Conservation (phyloP, 305 asterid species). For the Solanum aculeatissimum region DNA sequence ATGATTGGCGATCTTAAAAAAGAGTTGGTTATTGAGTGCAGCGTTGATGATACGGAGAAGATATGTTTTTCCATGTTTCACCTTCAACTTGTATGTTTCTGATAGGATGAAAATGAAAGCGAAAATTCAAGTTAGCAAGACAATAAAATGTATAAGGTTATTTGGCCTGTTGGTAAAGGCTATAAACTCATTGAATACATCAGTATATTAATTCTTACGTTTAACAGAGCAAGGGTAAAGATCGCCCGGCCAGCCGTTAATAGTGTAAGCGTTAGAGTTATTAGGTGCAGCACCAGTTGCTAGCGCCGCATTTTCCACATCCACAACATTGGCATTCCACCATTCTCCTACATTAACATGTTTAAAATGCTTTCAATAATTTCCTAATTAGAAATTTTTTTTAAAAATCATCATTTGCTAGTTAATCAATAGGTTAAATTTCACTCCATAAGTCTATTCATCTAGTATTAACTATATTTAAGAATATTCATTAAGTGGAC, state of each 20-base stretch:
- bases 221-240: constrained; percentile 1
- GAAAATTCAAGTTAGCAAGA: neutral
- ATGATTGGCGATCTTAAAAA: constrained; percentile 3
- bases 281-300: constrained; percentile 6
- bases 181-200: neutral
- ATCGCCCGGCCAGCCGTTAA: constrained; percentile 7
- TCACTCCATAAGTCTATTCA: neutral
- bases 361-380: neutral
- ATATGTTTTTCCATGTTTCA: neutral
- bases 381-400: no score
- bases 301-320: neutral
- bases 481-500: neutral
- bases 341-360: constrained; percentile 3
- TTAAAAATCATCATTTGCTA: no score
- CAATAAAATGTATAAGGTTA: neutral
- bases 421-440: neutral
- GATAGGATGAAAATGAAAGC: neutral
- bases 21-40: constrained; percentile 5
- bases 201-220: neutral
- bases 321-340: constrained; percentile 10
- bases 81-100: neutral
- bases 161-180: neutral
- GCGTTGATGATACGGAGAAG: constrained; percentile 5
- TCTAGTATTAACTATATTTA: neutral
- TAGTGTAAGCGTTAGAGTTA: constrained; percentile 4